A percentile compares a stretch with the other conserved stretches of the same genome.
Evolutionary conservation across 2,329 filamentous ascomycete genomes (phyloP).

Genomic region (Sclerotinia subarctica): DNA sequence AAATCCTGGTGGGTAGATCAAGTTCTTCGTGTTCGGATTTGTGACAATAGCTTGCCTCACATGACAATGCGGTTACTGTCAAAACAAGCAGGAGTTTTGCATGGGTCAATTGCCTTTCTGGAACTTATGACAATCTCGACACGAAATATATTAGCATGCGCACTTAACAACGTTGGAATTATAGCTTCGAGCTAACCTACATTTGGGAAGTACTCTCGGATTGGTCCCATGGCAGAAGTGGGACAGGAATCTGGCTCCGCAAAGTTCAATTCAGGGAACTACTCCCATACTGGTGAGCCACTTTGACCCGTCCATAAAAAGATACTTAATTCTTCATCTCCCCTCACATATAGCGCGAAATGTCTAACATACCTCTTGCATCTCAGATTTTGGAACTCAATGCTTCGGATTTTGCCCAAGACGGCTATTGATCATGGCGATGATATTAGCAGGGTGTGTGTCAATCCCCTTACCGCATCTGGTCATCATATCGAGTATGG

Average conservation of each 20-base stretch:
- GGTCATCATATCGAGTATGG: constrained; percentile 25
- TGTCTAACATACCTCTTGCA: background rate
- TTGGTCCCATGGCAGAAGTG: background rate
- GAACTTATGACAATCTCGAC: no score
- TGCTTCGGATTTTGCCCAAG: background rate
- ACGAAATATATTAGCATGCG: no score
- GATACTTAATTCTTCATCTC: background rate
- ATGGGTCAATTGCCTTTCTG: no score
- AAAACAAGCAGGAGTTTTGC: background rate
- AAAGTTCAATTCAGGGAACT: background rate
- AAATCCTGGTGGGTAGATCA: no score
- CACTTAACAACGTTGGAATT: no score
- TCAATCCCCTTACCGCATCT: constrained; percentile 27
- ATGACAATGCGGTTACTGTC: background rate
- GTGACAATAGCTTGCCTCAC: background rate
- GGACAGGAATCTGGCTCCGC: background rate
- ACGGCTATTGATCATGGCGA: background rate
- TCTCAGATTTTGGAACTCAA: background rate
- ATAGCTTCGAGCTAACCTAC: background rate
- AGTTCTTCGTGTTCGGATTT: background rate
- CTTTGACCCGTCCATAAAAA: background rate
- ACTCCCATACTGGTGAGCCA: background rate
- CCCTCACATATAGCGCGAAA: background rate
- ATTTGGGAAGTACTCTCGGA: background rate
- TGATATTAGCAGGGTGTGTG: background rate